Conservation (phyloP, 345 rosid species). For the Murraya koenigii region DNA sequence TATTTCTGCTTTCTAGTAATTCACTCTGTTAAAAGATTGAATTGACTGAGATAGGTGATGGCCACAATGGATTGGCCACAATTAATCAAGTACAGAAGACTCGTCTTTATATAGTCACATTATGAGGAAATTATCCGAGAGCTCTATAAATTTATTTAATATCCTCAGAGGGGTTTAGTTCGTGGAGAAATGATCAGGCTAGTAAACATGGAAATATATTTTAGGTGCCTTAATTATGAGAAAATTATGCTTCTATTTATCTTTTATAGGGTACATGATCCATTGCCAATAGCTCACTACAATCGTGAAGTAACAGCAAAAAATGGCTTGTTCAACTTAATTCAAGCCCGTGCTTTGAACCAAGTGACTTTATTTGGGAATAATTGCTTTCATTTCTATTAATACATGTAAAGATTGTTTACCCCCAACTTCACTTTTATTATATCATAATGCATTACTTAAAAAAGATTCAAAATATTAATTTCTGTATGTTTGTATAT, state of each 20-base stretch:
- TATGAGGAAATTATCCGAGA: conserved; percentile 67
- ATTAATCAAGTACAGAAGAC: conserved; percentile 61
- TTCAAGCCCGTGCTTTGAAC: not conserved
- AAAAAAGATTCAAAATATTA: too few species aligned
- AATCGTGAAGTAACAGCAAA: not conserved
- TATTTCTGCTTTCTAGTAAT: not conserved
- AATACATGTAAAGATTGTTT: not conserved
- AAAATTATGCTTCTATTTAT: conserved; percentile 1
- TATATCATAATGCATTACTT: too few species aligned
- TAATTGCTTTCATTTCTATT: conserved; percentile 19
- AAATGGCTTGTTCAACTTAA: not conserved
- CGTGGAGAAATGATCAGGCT: conserved; percentile 69
- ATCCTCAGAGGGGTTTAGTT: conserved; percentile 29
- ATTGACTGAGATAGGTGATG: conserved; percentile 45
- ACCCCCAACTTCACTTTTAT: too few species aligned
- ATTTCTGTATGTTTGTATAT: too few species aligned
- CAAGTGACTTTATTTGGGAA: not conserved
- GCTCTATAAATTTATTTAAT: conserved; percentile 34
- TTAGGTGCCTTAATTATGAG: not conserved
- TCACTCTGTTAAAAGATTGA: conserved; percentile 8
- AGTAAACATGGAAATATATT: not conserved
- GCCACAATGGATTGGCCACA: conserved; percentile 93
- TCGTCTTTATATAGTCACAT: conserved; percentile 63
- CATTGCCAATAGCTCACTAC: too few species aligned
- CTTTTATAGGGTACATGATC: conserved; percentile 39